Evolutionary conservation across 768 basidiomycete species (phyloP), one percentile per base, ranked within the genome.

Genomic region (Kwoniella newhampshirensis): DNA sequence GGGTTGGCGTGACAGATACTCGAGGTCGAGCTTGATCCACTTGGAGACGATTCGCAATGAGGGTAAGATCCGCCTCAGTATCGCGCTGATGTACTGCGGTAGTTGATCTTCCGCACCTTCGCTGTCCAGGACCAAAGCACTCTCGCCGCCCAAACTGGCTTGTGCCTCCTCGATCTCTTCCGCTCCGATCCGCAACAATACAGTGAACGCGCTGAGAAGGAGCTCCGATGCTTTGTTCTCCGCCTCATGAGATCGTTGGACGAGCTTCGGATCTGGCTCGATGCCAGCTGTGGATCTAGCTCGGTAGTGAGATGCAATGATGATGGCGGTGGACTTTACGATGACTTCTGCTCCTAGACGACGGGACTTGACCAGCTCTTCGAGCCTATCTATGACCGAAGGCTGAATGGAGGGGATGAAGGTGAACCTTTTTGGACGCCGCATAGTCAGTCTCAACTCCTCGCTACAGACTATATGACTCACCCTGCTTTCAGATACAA

Each of bases 21-120:
- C 83, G 64, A 84, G 76, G 71, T 97, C 90, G 3, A 84, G 84
- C 27, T 82, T 79, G 12, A 97, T 74, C 96, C 96, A 99, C 73
- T 91, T 93, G 68, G 86, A 86, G 4, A 87, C 85, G 53, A 97
- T 86, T 18, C 94, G 84, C 30, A 98, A 78, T 5, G 89, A 86
- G 4, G 92, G 92, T 5, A 98, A 79, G 4, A 87, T 86, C 26
- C 96, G 82, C 45, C 94, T 81, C 59, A 97, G 87, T 12, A 83
- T 82, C 1, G 92, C 92, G 1, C 88, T 87, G 68, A 99, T 96
- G 45, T 59, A 53, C n/a, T 53, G 48, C 28, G 61, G 55, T 0
- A 68, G 45, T n/a, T 45, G n/a, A 28, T 53, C 39, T 12, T 51
- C 51, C 8, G 26, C 48, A 5, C 52, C 57, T 28, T 66, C 58